phyloP scores from a whole-genome alignment of 2,329 filamentous ascomycete species.

The Claviceps sp. region DNA sequence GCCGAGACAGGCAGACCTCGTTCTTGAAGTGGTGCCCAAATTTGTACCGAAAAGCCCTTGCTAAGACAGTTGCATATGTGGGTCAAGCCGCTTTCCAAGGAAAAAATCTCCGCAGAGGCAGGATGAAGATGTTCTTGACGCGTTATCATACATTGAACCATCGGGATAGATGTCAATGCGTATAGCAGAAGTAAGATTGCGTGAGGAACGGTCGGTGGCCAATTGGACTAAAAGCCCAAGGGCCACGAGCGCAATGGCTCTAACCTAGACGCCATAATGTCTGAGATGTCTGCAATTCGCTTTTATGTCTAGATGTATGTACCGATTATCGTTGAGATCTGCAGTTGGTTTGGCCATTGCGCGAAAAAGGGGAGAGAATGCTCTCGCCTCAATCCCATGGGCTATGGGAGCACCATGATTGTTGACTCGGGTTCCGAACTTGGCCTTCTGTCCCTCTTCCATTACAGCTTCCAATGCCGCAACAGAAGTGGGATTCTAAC shows the following conservation, averaged over 20 bases:
- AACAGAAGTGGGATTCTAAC: too few relatives aligned
- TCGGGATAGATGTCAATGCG: not conserved
- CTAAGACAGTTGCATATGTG: not conserved
- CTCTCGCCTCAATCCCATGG: not conserved
- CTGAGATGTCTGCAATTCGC: not conserved
- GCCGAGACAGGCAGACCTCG: not conserved
- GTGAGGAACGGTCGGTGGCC: not conserved
- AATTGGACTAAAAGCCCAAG: not conserved
- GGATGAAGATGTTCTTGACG: not conserved
- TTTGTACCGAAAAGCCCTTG: not conserved
- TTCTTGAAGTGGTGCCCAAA: not conserved
- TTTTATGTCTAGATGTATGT: not conserved
- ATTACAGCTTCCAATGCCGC: too few relatives aligned
- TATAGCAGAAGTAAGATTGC: not conserved
- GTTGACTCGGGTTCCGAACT: too few relatives aligned
- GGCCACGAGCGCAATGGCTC: not conserved
- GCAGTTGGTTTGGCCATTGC: not conserved
- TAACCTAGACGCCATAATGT: not conserved
- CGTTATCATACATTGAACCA: not conserved
- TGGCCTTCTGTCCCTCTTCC: too few relatives aligned
- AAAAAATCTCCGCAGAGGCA: not conserved
- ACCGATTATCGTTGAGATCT: not conserved
- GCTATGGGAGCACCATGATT: too few relatives aligned
- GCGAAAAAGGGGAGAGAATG: not conserved
- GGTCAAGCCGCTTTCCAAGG: too few relatives aligned